phyloP scores from a whole-genome alignment of 1,139 yeast species.

The Spencermartinsiella ligniputridi region DNA sequence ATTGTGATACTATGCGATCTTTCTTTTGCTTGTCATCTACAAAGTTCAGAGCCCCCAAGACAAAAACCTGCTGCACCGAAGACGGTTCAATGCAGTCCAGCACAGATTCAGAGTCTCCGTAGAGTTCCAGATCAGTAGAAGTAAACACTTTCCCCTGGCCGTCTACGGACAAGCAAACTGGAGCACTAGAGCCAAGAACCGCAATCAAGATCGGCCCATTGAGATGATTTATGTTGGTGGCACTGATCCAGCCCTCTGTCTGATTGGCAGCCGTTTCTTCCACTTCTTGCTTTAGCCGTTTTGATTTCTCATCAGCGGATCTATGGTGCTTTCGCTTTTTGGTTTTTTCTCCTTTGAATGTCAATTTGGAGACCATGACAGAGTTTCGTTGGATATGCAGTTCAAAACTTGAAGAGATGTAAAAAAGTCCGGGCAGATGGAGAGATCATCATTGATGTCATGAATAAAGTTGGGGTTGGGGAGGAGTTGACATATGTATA shows the following conservation, averaged over 20 bases:
- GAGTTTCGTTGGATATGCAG: too few relatives aligned
- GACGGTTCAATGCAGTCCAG: slow-evolving; percentile 36
- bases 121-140: slow-evolving; percentile 25
- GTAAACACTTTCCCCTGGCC: slow-evolving; percentile 19
- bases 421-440: too few relatives aligned
- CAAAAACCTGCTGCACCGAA: slow-evolving; percentile 38
- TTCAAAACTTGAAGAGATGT: too few relatives aligned
- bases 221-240: slow-evolving; percentile 30
- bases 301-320: slow-evolving; percentile 17
- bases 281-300: slow-evolving; percentile 14
- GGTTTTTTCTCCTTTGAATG: slow-evolving; percentile 41
- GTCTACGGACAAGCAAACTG: slow-evolving; percentile 25
- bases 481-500: too few relatives aligned
- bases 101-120: slow-evolving; percentile 5
- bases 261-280: slow-evolving; percentile 10
- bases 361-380: slow-evolving; percentile 44
- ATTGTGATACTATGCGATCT: slow-evolving; percentile 8
- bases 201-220: slow-evolving; percentile 37
- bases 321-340: slow-evolving; percentile 25
- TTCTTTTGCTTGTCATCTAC: slow-evolving; percentile 7
- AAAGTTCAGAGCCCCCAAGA: slow-evolving; percentile 28
- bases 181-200: slow-evolving; percentile 16
- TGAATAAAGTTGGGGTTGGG: too few relatives aligned
- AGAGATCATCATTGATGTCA: too few relatives aligned
- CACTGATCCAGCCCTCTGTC: slow-evolving; percentile 38